Conservation (phyloP, 1,284 basidiomycete genomes). For the Stereum hirsutum region DNA sequence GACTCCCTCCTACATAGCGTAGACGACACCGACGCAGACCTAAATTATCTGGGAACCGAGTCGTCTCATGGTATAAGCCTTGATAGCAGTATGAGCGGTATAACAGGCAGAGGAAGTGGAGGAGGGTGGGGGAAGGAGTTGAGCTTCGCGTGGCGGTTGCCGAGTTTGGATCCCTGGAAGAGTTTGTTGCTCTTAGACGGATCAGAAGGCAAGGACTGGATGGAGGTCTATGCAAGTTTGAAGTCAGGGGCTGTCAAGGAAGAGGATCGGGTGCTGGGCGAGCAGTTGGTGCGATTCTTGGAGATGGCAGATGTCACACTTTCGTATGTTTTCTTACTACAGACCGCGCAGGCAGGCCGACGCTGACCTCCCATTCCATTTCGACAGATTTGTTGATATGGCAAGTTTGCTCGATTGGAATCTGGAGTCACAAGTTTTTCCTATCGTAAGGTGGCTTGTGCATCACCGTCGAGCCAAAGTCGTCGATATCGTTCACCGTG, state of each 20-base stretch:
- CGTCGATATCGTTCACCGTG: conserved; percentile 77
- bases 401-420: conserved; percentile 82
- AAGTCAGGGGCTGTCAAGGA: conserved; percentile 50
- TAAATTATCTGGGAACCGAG: conserved; percentile 43
- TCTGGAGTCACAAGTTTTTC: conserved; percentile 78
- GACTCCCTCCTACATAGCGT: conserved; percentile 60
- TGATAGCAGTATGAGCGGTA: too few species aligned
- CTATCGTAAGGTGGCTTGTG: conserved; percentile 84
- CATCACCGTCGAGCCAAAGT: conserved; percentile 86
- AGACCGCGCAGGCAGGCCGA: not conserved
- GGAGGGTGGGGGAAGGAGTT: conserved; percentile 67
- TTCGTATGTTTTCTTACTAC: conserved; percentile 36
- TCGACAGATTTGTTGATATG: conserved; percentile 72
- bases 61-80: conserved; percentile 24
- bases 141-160: conserved; percentile 61
- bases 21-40: conserved; percentile 32
- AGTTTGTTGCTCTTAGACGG: conserved; percentile 73
- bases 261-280: conserved; percentile 59
- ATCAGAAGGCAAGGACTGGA: conserved; percentile 41
- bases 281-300: conserved; percentile 59
- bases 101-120: too few species aligned
- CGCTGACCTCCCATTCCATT: not conserved
- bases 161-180: conserved; percentile 86
- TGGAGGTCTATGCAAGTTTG: conserved; percentile 45
- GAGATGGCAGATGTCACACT: conserved; percentile 57